Evolutionary conservation across 768 basidiomycete genomes (phyloP).

Genomic region (Erythrobasidium yunnanense): DNA sequence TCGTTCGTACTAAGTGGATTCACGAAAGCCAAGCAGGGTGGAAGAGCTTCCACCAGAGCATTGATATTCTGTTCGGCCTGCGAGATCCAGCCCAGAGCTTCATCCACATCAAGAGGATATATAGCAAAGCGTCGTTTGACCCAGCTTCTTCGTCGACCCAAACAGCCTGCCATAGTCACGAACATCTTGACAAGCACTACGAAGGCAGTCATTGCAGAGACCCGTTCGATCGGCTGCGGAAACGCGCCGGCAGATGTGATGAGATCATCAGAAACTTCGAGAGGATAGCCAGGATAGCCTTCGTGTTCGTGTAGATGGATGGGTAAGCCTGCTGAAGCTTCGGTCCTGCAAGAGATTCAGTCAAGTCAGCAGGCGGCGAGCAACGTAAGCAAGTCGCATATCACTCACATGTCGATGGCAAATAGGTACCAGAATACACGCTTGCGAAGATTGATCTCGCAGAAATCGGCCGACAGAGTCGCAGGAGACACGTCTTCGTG

Average conservation of each 20-base stretch:
- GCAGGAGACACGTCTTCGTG: not conserved
- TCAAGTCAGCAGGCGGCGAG: not conserved
- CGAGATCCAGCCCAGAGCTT: not conserved
- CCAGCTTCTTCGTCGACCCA: not conserved
- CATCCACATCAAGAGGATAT: not conserved
- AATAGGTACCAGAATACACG: constrained; percentile 13
- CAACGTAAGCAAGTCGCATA: not conserved
- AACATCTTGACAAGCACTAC: constrained; percentile 8
- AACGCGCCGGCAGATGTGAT: constrained; percentile 13
- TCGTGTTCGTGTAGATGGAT: constrained; percentile 8
- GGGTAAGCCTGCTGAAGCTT: not conserved
- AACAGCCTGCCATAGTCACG: not conserved
- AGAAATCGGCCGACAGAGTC: not conserved
- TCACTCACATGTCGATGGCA: constrained; percentile 5
- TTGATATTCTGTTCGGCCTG: not conserved
- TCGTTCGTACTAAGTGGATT: not conserved
- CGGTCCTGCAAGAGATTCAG: not conserved
- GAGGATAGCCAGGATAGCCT: not conserved
- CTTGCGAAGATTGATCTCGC: constrained; percentile 4
- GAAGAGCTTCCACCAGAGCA: not conserved
- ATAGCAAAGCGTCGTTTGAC: not conserved
- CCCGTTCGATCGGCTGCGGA: not conserved
- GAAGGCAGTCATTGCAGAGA: constrained; percentile 14
- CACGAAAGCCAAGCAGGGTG: not conserved
- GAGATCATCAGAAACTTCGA: constrained; percentile 4